A percentile compares a stretch with the other conserved stretches of the same genome.
These are phyloP conservation scores for Cucurbita moschata DNA, from an alignment of 306 rosid genomes.

Conservation along the genomic window DNA sequence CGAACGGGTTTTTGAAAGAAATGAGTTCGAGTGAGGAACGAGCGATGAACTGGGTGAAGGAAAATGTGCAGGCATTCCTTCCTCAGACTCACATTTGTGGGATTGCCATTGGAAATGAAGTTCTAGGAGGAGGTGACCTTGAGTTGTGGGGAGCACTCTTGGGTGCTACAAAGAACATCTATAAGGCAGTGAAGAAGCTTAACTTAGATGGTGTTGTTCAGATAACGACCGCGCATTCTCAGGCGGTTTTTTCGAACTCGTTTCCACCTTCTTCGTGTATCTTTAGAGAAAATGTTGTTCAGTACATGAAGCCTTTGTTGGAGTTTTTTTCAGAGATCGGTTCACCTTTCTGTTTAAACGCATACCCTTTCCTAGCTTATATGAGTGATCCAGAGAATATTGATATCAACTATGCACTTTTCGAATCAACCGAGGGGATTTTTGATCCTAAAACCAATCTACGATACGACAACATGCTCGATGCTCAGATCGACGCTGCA, in stretches of 20 bases:
- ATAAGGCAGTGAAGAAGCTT: conserved; percentile 50
- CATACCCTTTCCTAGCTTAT: conserved; percentile 74
- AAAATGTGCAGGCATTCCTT: conserved; percentile 72
- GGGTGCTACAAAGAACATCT: conserved; percentile 68
- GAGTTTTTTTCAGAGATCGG: conserved; percentile 72
- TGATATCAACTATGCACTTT: conserved; percentile 87
- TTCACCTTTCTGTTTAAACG: conserved; percentile 90
- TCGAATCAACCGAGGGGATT: conserved; percentile 54
- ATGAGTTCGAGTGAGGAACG: conserved; percentile 59
- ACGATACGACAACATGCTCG: conserved; percentile 94
- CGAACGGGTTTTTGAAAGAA: conserved; percentile 56
- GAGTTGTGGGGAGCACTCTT: conserved; percentile 43
- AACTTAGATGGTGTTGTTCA: conserved; percentile 38
- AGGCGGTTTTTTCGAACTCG: conserved; percentile 58
- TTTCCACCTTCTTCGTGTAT: conserved; percentile 87
- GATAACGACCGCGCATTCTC: conserved; percentile 68
- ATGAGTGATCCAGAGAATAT: conserved; percentile 46
- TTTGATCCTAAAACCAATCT: conserved; percentile 47
- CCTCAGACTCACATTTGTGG: conserved; percentile 62
- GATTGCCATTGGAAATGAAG: conserved; percentile 84
- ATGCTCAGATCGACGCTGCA: conserved; percentile 95
- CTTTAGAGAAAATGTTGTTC: conserved; percentile 43
- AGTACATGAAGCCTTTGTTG: conserved; percentile 78
- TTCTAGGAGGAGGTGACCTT: conserved; percentile 49
- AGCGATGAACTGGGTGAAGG: conserved; percentile 81